phyloP scores from a whole-genome alignment of 1,284 basidiomycete species.

The Papiliotrema nemorosa region DNA sequence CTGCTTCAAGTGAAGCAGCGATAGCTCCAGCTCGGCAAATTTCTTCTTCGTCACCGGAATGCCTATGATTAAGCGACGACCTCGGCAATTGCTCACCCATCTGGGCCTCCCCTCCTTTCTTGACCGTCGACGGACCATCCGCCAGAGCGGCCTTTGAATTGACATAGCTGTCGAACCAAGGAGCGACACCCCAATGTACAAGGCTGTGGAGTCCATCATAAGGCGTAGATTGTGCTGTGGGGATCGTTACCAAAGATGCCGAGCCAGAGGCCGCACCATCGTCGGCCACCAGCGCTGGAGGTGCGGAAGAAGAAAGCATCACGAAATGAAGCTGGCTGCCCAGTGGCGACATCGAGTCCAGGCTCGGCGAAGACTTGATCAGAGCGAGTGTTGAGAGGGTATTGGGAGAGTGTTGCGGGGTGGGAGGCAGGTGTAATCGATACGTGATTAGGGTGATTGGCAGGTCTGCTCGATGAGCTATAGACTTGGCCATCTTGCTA shows the following conservation, averaged over 20 bases:
- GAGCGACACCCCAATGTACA: slow-evolving; percentile 92
- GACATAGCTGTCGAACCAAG: slow-evolving; percentile 97
- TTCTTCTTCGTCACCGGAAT: slow-evolving; percentile 99
- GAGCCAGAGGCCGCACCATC: slow-evolving; percentile 28
- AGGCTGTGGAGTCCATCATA: slow-evolving; percentile 97
- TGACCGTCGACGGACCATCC: slow-evolving; percentile 63
- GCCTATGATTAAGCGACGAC: slow-evolving; percentile 58
- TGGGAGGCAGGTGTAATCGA: slow-evolving; percentile 46
- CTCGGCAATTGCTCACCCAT: slow-evolving; percentile 59
- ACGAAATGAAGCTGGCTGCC: slow-evolving; percentile 86
- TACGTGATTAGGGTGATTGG: slow-evolving; percentile 31
- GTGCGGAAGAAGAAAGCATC: slow-evolving; percentile 60
- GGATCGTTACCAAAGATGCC: slow-evolving; percentile 39
- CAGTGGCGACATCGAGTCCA: slow-evolving; percentile 75
- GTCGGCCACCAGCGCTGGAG: slow-evolving; percentile 23
- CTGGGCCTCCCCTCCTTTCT: slow-evolving; percentile 71
- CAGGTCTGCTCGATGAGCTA: slow-evolving; percentile 16
- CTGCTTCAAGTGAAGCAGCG: slow-evolving; percentile 91
- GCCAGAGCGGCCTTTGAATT: slow-evolving; percentile 45
- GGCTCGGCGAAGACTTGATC: slow-evolving; percentile 82
- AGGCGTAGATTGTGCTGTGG: slow-evolving; percentile 57
- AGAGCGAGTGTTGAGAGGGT: slow-evolving; percentile 85
- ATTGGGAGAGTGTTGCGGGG: slow-evolving; percentile 60
- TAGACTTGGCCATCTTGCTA: background rate
- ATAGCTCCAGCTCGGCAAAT: slow-evolving; percentile 97